phyloP scores from a whole-genome alignment of 768 basidiomycete species.

The Coprinopsis marcescibilis region DNA sequence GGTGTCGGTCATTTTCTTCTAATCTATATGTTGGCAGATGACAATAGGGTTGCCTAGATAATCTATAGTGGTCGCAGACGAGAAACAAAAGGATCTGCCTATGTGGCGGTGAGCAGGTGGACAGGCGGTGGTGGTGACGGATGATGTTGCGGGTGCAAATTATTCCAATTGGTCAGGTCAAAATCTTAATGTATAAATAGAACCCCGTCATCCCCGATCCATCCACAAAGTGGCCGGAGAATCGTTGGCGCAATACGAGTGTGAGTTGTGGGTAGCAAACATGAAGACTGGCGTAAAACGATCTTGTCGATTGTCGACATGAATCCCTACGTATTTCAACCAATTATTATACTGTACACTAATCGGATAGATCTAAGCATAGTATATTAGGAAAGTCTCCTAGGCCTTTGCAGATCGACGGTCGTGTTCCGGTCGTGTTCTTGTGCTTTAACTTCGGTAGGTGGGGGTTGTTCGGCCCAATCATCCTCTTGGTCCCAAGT shows the following conservation, averaged over 20 bases:
- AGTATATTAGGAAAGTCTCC: slow-evolving; percentile 1
- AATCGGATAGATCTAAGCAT: neutral
- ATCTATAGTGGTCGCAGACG: neutral
- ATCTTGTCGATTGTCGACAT: no score
- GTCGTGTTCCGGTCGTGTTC: neutral
- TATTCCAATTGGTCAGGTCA: no score
- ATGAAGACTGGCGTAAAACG: no score
- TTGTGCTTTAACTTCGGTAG: neutral
- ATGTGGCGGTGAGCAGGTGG: neutral
- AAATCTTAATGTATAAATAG: no score
- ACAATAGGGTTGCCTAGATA: neutral
- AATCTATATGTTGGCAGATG: neutral
- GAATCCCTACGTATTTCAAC: no score
- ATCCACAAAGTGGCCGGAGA: no score
- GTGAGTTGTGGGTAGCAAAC: no score
- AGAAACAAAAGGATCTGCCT: neutral
- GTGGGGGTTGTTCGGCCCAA: neutral
- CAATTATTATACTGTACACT: slow-evolving; percentile 1
- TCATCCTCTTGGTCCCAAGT: slow-evolving; percentile 5
- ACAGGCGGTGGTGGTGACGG: neutral
- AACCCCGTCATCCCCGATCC: no score
- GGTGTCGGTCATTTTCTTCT: slow-evolving; percentile 1
- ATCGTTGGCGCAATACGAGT: no score
- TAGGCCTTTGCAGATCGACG: neutral
- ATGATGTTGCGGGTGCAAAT: no score